Conservation (phyloP, 164 flowering plant species). For the Aristolochia fimbriata region DNA sequence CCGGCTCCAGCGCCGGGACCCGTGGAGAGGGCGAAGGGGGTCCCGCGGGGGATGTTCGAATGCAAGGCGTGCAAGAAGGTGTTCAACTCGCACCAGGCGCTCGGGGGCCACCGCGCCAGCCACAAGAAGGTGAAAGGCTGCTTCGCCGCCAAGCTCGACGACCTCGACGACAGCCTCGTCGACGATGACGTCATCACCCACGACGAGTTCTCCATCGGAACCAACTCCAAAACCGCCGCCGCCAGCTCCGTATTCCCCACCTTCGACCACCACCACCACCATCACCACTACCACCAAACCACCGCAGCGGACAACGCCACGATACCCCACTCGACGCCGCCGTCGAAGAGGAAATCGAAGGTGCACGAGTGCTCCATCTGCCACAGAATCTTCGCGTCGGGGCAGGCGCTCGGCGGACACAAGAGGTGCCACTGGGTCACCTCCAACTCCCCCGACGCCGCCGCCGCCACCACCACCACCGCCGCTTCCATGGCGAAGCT, state of each 20-base stretch:
- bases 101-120: conserved; percentile 93
- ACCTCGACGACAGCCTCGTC: conserved; percentile 23
- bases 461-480: conserved; percentile 1
- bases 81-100: conserved; percentile 88
- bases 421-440: conserved; percentile 97
- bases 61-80: conserved; percentile 87
- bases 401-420: conserved; percentile 93
- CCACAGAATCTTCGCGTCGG: conserved; percentile 69
- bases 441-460: conserved; percentile 34
- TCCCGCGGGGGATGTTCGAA: conserved; percentile 59
- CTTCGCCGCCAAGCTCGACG: conserved; percentile 62
- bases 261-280: no score
- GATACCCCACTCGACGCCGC: conserved; percentile 5
- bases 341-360: conserved; percentile 51
- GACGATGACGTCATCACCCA: conserved; percentile 51
- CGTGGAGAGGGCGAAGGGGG: conserved; percentile 41
- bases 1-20: neutral
- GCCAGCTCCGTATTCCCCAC: conserved; percentile 17
- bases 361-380: conserved; percentile 87
- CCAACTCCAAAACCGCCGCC: conserved; percentile 22
- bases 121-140: conserved; percentile 98
- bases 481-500: conserved; percentile 24
- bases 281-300: no score
- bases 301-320: no score
- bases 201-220: conserved; percentile 28